A percentile compares a stretch with the other conserved stretches of the same genome.
These are phyloP conservation scores for Claviceps monticola DNA, from an alignment of 2,329 filamentous ascomycete species.

Conservation along the genomic window DNA sequence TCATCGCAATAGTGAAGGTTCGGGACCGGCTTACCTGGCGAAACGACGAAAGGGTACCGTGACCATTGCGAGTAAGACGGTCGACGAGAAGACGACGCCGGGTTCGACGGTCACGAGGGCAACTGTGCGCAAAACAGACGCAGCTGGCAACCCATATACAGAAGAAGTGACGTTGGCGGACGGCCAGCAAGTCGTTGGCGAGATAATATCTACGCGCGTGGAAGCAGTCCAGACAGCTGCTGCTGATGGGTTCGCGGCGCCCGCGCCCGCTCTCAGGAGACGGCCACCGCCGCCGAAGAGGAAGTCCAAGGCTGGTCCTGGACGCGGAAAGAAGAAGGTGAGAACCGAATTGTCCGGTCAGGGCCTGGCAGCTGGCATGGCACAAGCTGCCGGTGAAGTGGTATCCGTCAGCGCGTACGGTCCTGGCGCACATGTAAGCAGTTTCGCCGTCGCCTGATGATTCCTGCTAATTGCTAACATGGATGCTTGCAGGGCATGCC, in stretches of 20 bases:
- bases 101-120: constrained; percentile 57
- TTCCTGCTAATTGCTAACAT: not conserved
- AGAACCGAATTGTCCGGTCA: constrained; percentile 33
- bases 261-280: constrained; percentile 33
- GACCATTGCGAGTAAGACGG: constrained; percentile 39
- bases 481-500: constrained; percentile 21
- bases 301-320: constrained; percentile 62
- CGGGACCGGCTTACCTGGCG: constrained; percentile 40
- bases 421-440: constrained; percentile 25
- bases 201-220: constrained; percentile 53
- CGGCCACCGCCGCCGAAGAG: constrained; percentile 66
- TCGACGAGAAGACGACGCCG: constrained; percentile 26
- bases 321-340: constrained; percentile 68
- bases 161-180: constrained; percentile 73
- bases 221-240: constrained; percentile 41
- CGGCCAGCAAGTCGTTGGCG: constrained; percentile 67
- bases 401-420: constrained; percentile 25
- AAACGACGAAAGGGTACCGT: constrained; percentile 48
- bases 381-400: constrained; percentile 23
- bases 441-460: not conserved
- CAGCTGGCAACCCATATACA: constrained; percentile 66
- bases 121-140: constrained; percentile 65
- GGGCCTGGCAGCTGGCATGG: constrained; percentile 15
- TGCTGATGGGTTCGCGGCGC: constrained; percentile 35
- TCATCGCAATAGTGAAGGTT: constrained; percentile 41